A percentile compares a stretch with the other conserved stretches of the same genome.
Evolutionary conservation across 176 grass and related monocot species (phyloP).

Genomic region (Musa beccarii): DNA sequence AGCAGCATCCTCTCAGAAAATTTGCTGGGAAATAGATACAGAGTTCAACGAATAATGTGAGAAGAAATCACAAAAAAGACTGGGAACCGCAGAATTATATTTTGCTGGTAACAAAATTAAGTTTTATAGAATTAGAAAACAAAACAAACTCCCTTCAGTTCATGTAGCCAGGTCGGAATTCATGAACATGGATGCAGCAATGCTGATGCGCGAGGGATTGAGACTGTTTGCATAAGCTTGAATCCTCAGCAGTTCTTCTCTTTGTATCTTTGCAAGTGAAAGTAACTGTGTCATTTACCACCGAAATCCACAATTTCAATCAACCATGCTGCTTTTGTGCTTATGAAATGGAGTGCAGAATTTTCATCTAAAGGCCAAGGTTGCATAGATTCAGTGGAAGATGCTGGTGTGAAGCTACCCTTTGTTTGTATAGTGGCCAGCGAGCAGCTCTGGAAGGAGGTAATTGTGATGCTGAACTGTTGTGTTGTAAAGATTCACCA

Average conservation of each 20-base stretch:
- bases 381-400: no score
- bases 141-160: neutral
- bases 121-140: neutral
- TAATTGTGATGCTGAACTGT: neutral
- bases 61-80: neutral
- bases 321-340: no score
- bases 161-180: neutral
- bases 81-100: neutral
- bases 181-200: neutral
- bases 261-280: no score
- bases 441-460: neutral
- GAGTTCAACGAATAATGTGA: neutral
- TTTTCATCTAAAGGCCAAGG: no score
- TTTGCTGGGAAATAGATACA: neutral
- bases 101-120: neutral
- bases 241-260: no score
- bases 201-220: no score
- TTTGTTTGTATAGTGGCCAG: no score
- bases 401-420: no score
- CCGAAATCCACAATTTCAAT: no score
- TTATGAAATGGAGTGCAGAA: no score
- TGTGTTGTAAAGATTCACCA: neutral
- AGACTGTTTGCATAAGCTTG: no score
- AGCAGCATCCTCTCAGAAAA: neutral
- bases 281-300: no score